Percentiles rank a stretch among this genome's conserved stretches.
phyloP scores from a whole-genome alignment of 2,329 filamentous ascomycete genomes.

The Pyrenochaeta sp. region DNA sequence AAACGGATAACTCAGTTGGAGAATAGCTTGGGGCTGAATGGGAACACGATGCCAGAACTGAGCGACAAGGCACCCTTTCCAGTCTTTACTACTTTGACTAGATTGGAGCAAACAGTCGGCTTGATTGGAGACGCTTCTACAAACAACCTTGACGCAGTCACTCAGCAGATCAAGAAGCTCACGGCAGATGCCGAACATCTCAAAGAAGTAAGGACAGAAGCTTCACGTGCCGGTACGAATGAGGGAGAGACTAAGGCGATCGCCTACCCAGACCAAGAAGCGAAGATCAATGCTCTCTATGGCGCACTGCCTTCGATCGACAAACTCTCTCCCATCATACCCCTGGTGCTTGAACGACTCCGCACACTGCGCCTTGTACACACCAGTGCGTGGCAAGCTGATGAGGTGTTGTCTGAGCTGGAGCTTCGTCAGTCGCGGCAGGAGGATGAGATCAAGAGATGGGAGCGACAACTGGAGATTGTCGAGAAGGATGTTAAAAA shows the following conservation, averaged over 20 bases:
- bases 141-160: conserved; percentile 76
- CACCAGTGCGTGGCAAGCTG: conserved; percentile 83
- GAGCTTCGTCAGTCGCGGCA: conserved; percentile 84
- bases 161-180: conserved; percentile 73
- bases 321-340: conserved; percentile 82
- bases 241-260: conserved; percentile 20
- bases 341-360: conserved; percentile 83
- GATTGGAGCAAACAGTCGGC: conserved; percentile 80
- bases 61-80: conserved; percentile 63
- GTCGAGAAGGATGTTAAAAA: conserved; percentile 78
- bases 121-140: conserved; percentile 77
- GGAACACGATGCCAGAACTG: conserved; percentile 70
- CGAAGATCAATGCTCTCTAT: conserved; percentile 92
- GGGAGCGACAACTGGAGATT: conserved; percentile 81
- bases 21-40: conserved; percentile 79
- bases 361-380: conserved; percentile 86
- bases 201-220: conserved; percentile 59
- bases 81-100: conserved; percentile 82
- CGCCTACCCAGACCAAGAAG: conserved; percentile 72
- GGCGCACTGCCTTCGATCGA: conserved; percentile 89
- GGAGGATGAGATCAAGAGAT: conserved; percentile 82
- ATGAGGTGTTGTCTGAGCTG: conserved; percentile 77
- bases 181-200: conserved; percentile 77
- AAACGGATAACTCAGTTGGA: conserved; percentile 80
- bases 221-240: conserved; percentile 19